Percentiles rank a stretch among this genome's conserved stretches.
These are phyloP conservation scores for Gossypium mustelinum DNA, from an alignment of 345 rosid genomes.

Conservation along the genomic window DNA sequence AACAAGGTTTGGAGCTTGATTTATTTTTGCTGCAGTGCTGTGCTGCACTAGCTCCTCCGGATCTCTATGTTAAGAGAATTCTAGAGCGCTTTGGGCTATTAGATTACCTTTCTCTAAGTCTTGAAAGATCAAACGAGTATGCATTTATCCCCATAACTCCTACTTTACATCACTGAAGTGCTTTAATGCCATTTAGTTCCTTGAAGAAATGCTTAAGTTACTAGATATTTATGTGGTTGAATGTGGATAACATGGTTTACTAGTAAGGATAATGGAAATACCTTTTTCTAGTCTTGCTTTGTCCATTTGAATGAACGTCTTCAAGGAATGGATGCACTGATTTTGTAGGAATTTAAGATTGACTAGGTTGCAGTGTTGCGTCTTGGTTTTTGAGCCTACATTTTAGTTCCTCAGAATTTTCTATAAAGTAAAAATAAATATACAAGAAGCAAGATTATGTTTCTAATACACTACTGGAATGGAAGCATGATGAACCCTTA, in stretches of 20 bases:
- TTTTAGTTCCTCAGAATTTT: neutral
- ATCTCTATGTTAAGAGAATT: slow-evolving; percentile 62
- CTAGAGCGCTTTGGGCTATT: slow-evolving; percentile 76
- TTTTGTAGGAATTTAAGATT: neutral
- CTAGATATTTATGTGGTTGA: neutral
- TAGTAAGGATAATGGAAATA: neutral
- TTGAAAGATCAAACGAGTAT: slow-evolving; percentile 60
- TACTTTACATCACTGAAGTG: neutral
- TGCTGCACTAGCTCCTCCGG: slow-evolving; percentile 93
- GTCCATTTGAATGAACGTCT: neutral
- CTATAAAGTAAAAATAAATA: neutral
- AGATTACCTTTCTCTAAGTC: slow-evolving; percentile 56
- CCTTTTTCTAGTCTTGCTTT: neutral
- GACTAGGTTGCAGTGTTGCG: neutral
- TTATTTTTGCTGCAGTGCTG: slow-evolving; percentile 94
- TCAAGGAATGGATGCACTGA: neutral
- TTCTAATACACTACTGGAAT: neutral
- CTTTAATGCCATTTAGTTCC: neutral
- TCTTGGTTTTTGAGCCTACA: neutral
- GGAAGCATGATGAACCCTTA: neutral
- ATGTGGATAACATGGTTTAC: neutral
- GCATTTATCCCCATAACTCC: slow-evolving; percentile 18
- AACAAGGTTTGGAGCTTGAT: slow-evolving; percentile 90
- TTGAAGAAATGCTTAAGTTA: neutral
- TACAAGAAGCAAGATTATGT: neutral